A percentile compares a stretch with the other conserved stretches of the same genome.
phyloP scores from a whole-genome alignment of 1,139 yeast species.

The Yamadazyma oceani region DNA sequence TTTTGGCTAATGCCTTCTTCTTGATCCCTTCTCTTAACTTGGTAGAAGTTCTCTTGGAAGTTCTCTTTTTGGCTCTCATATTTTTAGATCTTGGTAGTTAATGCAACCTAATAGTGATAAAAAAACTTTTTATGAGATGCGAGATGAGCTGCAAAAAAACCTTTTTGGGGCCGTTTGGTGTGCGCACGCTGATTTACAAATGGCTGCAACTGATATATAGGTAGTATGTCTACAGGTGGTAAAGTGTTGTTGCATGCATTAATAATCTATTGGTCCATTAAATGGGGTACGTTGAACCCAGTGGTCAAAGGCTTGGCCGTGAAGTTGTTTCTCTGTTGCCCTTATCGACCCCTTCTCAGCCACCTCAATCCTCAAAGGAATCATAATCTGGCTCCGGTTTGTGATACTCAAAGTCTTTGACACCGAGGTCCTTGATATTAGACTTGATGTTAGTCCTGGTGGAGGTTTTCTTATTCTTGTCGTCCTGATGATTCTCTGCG shows the following conservation, averaged over 20 bases:
- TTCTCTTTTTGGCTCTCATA: slow-evolving; percentile 63
- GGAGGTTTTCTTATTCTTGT: slow-evolving; percentile 2
- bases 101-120: no score
- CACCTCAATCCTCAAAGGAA: neutral
- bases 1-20: slow-evolving; percentile 91
- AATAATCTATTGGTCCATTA: no score
- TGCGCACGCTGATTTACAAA: no score
- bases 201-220: no score
- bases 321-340: no score
- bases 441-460: slow-evolving; percentile 7
- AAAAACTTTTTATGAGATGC: slow-evolving; percentile 5
- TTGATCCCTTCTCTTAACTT: slow-evolving; percentile 94
- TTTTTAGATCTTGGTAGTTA: neutral
- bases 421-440: slow-evolving; percentile 8
- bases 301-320: no score
- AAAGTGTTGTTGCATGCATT: no score
- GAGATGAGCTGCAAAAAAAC: neutral
- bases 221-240: no score
- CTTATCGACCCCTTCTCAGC: no score
- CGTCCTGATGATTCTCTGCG: neutral
- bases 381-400: slow-evolving; percentile 1
- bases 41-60: slow-evolving; percentile 83
- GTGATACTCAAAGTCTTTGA: slow-evolving; percentile 6
- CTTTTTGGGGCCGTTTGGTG: no score
- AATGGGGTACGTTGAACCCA: no score